These are phyloP conservation scores for Metschnikowia bowlesiae DNA, from an alignment of 805 yeast genomes.

Conservation along the genomic window DNA sequence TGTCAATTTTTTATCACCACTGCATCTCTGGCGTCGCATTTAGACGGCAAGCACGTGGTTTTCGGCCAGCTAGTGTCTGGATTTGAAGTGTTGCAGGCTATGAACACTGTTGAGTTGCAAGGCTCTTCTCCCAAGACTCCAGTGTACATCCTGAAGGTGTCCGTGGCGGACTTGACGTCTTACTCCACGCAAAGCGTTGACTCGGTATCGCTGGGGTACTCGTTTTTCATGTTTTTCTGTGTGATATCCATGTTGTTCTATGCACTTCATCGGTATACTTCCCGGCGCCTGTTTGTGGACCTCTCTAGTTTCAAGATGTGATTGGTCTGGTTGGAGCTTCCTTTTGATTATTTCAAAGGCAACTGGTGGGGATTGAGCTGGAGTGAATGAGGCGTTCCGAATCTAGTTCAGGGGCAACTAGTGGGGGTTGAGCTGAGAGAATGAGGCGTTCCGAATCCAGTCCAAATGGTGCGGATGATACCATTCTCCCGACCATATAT, in stretches of 20 bases:
- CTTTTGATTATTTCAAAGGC: too few species aligned
- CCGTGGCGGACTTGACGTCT: conserved; percentile 1
- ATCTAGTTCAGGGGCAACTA: too few species aligned
- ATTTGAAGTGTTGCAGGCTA: conserved; percentile 13
- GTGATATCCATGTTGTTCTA: conserved; percentile 2
- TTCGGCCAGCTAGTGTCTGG: conserved; percentile 26
- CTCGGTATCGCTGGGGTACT: conserved; percentile 11
- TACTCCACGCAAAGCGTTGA: conserved; percentile 3
- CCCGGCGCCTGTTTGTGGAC: conserved; percentile 13
- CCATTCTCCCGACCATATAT: too few species aligned
- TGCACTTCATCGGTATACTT: conserved; percentile 6
- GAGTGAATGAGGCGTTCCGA: too few species aligned
- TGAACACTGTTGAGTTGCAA: conserved; percentile 8
- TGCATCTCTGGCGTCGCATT: conserved; percentile 7
- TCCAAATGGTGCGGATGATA: too few species aligned
- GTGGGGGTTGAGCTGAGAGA: too few species aligned
- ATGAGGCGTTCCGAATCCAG: too few species aligned
- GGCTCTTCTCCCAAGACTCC: conserved; percentile 9
- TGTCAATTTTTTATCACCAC: conserved; percentile 24
- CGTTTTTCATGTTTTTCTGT: conserved; percentile 9
- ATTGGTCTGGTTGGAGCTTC: neutral
- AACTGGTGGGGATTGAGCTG: too few species aligned
- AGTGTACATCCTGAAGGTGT: conserved; percentile 6
- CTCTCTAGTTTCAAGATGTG: conserved; percentile 13
- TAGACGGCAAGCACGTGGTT: conserved; percentile 25